phyloP scores from a whole-genome alignment of 257 asterid species.

The Lithospermum erythrorhizon region DNA sequence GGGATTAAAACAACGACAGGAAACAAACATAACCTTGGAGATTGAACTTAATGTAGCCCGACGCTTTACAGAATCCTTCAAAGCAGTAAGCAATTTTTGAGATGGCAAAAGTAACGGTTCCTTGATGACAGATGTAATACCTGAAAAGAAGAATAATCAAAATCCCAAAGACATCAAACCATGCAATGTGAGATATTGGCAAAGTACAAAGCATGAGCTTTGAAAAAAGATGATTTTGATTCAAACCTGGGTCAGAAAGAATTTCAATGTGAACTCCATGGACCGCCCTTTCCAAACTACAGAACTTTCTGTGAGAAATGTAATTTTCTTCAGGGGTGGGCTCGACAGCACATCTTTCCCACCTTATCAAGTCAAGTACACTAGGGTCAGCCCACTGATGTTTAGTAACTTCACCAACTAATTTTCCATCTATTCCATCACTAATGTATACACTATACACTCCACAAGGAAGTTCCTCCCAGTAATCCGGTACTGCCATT shows the following conservation, averaged over 20 bases:
- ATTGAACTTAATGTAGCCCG: conserved; percentile 47
- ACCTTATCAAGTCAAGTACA: conserved; percentile 55
- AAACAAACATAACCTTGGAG: conserved; percentile 34
- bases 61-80: conserved; percentile 63
- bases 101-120: conserved; percentile 21
- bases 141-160: conserved; percentile 6
- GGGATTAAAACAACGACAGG: background rate
- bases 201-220: background rate
- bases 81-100: conserved; percentile 55
- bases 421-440: conserved; percentile 21
- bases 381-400: conserved; percentile 64
- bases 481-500: conserved; percentile 37
- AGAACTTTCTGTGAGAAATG: conserved; percentile 16
- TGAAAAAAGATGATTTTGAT: conserved; percentile 8
- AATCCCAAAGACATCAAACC: background rate
- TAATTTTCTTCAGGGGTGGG: conserved; percentile 39
- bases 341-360: conserved; percentile 70
- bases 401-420: conserved; percentile 43
- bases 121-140: conserved; percentile 24
- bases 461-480: conserved; percentile 98
- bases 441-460: conserved; percentile 56
- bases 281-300: conserved; percentile 15
- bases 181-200: background rate
- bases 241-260: conserved; percentile 33
- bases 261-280: conserved; percentile 12